These are phyloP conservation scores for Suillus decipiens DNA, from an alignment of 768 basidiomycete genomes.

Conservation along the genomic window DNA sequence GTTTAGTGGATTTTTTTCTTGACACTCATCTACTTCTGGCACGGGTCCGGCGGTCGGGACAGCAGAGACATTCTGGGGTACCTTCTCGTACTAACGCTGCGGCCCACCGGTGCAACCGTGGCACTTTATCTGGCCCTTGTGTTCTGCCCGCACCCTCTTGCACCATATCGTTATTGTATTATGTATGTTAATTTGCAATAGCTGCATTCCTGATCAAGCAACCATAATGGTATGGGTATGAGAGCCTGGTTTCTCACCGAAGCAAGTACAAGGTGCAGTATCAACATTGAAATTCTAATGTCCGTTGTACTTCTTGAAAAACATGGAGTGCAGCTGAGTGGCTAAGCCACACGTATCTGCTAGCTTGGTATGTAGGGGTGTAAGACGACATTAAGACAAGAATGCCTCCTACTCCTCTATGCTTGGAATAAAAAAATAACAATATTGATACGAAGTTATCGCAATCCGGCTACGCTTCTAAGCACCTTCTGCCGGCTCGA, in stretches of 20 bases:
- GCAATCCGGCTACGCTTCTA: conserved; percentile 44
- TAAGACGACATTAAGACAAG: not conserved
- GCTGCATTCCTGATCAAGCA: not conserved
- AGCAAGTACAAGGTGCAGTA: not conserved
- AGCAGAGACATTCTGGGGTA: not conserved
- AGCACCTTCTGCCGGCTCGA: conserved; percentile 46
- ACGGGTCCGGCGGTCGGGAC: not conserved
- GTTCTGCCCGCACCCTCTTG: not conserved
- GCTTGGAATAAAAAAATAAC: not conserved
- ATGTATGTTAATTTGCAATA: not conserved
- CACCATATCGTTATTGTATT: not conserved
- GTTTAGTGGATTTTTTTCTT: conserved; percentile 10
- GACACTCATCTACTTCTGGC: not conserved
- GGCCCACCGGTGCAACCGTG: not conserved
- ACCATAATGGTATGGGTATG: not conserved
- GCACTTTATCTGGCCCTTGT: not conserved
- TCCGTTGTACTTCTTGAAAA: not conserved
- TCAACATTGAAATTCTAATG: not conserved
- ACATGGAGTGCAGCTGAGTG: not conserved
- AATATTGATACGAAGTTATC: not conserved
- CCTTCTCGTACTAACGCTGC: not conserved
- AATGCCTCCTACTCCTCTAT: not conserved
- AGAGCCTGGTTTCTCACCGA: not conserved
- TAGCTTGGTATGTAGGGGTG: not conserved
- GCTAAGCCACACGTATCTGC: not conserved